Evolutionary conservation across 495 filamentous ascomycete genomes (phyloP).

Genomic region (Annulohypoxylon bovei): DNA sequence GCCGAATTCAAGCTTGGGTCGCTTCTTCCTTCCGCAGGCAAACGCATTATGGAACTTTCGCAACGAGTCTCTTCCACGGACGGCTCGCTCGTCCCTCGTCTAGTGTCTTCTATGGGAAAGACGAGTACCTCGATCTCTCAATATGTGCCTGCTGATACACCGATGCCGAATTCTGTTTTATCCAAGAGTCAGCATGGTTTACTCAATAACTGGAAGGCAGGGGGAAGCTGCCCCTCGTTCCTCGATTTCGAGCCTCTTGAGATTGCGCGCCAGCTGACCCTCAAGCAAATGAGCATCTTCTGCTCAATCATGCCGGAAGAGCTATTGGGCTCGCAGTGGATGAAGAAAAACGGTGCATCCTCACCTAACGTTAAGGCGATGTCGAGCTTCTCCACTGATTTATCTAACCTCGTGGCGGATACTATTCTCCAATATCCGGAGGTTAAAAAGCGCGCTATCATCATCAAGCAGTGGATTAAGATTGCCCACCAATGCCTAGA

Average conservation of each 20-base stretch:
- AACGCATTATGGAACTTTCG: conserved; percentile 78
- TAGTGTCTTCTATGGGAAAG: conserved; percentile 90
- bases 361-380: conserved; percentile 95
- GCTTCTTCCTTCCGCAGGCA: conserved; percentile 78
- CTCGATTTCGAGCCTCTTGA: conserved; percentile 95
- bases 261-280: conserved; percentile 89
- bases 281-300: conserved; percentile 93
- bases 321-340: conserved; percentile 94
- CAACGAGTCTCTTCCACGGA: conserved; percentile 82
- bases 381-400: conserved; percentile 89
- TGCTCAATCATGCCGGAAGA: conserved; percentile 94
- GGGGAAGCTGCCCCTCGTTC: conserved; percentile 75
- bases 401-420: conserved; percentile 94
- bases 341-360: conserved; percentile 77
- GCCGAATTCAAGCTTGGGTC: conserved; percentile 74
- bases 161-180: conserved; percentile 73
- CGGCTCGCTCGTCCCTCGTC: conserved; percentile 82
- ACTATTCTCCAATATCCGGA: conserved; percentile 88
- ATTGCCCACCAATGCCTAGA: conserved; percentile 86
- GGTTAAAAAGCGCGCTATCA: conserved; percentile 85
- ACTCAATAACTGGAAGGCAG: conserved; percentile 77
- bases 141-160: conserved; percentile 74
- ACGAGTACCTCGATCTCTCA: conserved; percentile 76
- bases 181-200: conserved; percentile 78
- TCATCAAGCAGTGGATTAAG: conserved; percentile 99